Conservation (phyloP, 805 yeast genomes). For the Spencermartinsiella europaea region DNA sequence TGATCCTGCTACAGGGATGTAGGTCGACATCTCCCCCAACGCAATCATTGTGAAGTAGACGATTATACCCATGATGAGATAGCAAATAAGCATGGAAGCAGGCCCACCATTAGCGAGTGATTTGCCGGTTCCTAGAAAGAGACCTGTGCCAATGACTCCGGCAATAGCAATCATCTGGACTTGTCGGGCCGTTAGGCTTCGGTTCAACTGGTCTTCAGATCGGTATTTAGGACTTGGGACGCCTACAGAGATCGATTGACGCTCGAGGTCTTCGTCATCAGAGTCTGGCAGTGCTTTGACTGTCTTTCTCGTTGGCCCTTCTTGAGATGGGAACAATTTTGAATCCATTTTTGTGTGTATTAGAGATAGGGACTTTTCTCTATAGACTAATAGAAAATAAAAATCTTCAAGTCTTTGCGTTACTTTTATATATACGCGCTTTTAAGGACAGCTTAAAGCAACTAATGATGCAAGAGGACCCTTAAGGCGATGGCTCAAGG, state of each 20-base stretch:
- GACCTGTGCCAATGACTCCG: slow-evolving; percentile 71
- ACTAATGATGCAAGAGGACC: too few relatives aligned
- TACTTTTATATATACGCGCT: too few relatives aligned
- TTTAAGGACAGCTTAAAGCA: too few relatives aligned
- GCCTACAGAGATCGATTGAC: neutral
- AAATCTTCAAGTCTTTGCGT: too few relatives aligned
- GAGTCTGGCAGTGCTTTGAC: too few relatives aligned
- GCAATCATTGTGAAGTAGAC: slow-evolving; percentile 50
- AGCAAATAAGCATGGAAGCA: slow-evolving; percentile 47
- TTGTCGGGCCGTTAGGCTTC: slow-evolving; percentile 38
- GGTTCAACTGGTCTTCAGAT: slow-evolving; percentile 21
- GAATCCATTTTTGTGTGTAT: too few relatives aligned
- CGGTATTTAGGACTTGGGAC: neutral
- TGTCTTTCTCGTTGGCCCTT: too few relatives aligned
- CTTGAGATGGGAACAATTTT: too few relatives aligned
- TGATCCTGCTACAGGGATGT: slow-evolving; percentile 50
- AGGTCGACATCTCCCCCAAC: slow-evolving; percentile 54
- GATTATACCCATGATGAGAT: slow-evolving; percentile 44
- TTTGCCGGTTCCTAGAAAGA: slow-evolving; percentile 47
- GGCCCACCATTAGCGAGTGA: slow-evolving; percentile 49
- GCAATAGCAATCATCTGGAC: slow-evolving; percentile 70
- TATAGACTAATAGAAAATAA: too few relatives aligned
- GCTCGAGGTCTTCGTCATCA: neutral
- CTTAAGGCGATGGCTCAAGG: too few relatives aligned
- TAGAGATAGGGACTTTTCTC: too few relatives aligned